A percentile compares a stretch with the other conserved stretches of the same genome.
phyloP scores from a whole-genome alignment of 345 rosid species.

The Rhizophora apiculata region DNA sequence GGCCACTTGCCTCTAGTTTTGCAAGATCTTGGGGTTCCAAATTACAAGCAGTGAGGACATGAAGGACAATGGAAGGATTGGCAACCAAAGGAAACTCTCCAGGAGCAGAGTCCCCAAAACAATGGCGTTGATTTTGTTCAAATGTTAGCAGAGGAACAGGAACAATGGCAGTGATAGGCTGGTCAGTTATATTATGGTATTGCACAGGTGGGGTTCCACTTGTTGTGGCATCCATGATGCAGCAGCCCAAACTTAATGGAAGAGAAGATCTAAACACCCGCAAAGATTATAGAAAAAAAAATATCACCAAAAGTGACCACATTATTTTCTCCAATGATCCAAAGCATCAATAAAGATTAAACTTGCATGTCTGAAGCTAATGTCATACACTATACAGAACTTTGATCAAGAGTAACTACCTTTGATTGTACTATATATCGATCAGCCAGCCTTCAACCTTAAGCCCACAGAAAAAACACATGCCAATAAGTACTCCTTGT shows the following conservation, averaged over 20 bases:
- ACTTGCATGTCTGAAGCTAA: constrained; percentile 6
- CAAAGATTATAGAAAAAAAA: constrained; percentile 16
- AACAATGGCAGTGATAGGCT: constrained; percentile 50
- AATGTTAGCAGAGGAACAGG: constrained; percentile 48
- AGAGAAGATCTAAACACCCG: constrained; percentile 31
- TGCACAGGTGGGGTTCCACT: constrained; percentile 66
- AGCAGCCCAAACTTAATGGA: constrained; percentile 45
- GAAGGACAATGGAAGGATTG: constrained; percentile 86
- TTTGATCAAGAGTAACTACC: constrained; percentile 26
- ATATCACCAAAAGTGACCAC: constrained; percentile 4
- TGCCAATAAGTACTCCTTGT: constrained; percentile 16
- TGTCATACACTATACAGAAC: neutral
- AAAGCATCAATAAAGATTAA: constrained; percentile 14
- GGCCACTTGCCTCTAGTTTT: constrained; percentile 77
- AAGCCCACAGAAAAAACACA: constrained; percentile 41
- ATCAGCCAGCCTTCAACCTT: constrained; percentile 41
- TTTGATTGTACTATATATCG: constrained; percentile 21
- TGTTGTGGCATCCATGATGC: constrained; percentile 84
- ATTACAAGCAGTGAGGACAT: constrained; percentile 80
- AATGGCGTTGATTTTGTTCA: constrained; percentile 70
- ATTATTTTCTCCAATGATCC: constrained; percentile 18
- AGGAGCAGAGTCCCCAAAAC: constrained; percentile 77
- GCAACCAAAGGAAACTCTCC: constrained; percentile 98
- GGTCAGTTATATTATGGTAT: constrained; percentile 69
- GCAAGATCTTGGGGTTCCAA: constrained; percentile 96